Evolutionary conservation across 2,329 filamentous ascomycete genomes (phyloP), one percentile per base, ranked within the genome.

Genomic region (Byssochlamys sp.): DNA sequence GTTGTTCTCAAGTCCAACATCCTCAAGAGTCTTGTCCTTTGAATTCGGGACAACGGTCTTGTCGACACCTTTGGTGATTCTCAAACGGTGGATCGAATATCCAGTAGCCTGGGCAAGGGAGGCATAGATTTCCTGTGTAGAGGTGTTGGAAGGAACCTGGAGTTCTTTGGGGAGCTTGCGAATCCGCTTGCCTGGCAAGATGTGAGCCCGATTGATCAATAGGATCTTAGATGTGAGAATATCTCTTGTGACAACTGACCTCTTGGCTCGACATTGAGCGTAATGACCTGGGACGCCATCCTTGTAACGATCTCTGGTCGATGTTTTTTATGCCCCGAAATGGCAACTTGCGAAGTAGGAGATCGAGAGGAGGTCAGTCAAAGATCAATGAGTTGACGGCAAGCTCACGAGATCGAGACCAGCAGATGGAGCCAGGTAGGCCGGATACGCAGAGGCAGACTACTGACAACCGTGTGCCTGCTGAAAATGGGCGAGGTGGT

Each of bases 51-150:
- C 73, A 49, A 80, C 69, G 48, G 75, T 78, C 53, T 83, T 82
- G 75, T 86, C 84, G 62, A 80, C 83, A 60, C 80, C 83, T 67
- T 85, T 86, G 51, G 84, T 87, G 62, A 88, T 77, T 58, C 84
- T 79, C 59, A 88, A 69, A 27, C 84, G 81, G 66, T 87, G 79
- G 49, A 82, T 71, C 3, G 81, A 81, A 65, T 79, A 79, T 11
- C 77, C 76, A 33, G 83, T 78, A 56, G 78, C 74, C 56, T 75
- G 71, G 29, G 84, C 80, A 54, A 88, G 75, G 55, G 77, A 74
- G 55, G 75, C 71, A 70, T 87, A 86, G 55, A 87, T 76, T 59
- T 84, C 78, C 54, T 78, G 73, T 25, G 77, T 75, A 33, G 78
- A 77, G 56, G 78, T 80, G 65, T 80, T 74, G 55, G 78, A 69